Percentiles rank a stretch among this genome's conserved stretches.
Evolutionary conservation across 768 basidiomycete genomes (phyloP).

Genomic region (Podaxis rugospora): DNA sequence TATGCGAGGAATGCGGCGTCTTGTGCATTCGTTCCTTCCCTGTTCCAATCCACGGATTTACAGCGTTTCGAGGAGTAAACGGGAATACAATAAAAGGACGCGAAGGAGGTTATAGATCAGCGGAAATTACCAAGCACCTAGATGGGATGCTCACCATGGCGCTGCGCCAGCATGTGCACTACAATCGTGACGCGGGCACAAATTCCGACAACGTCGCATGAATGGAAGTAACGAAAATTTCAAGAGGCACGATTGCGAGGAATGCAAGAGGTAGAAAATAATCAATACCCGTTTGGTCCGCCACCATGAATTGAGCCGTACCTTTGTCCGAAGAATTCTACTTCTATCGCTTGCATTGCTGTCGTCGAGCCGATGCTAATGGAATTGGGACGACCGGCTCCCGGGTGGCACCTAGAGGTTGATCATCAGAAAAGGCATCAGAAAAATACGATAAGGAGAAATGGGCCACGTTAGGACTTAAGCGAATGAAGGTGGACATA

Average conservation of each 20-base stretch:
- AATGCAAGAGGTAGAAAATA: not conserved
- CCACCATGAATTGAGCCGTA: slow-evolving; percentile 26
- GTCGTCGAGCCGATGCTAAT: slow-evolving; percentile 48
- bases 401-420: slow-evolving; percentile 65
- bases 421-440: not conserved
- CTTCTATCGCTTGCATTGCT: slow-evolving; percentile 60
- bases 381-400: slow-evolving; percentile 48
- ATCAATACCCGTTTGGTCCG: not conserved
- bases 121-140: not conserved
- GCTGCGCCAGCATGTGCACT: slow-evolving; percentile 79
- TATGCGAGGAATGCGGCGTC: slow-evolving; percentile 89
- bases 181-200: slow-evolving; percentile 2
- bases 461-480: not conserved
- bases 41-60: slow-evolving; percentile 15
- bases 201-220: slow-evolving; percentile 5
- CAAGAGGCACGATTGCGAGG: not conserved
- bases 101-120: not conserved
- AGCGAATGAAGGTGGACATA: slow-evolving; percentile 21
- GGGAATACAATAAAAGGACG: slow-evolving; percentile 3
- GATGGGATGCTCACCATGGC: slow-evolving; percentile 50
- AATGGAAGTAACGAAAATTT: not conserved
- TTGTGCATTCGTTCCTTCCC: slow-evolving; percentile 82
- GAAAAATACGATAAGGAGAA: not conserved
- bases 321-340: slow-evolving; percentile 76
- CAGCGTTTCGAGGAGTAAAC: not conserved